These are phyloP conservation scores for Anastatica hierochuntica DNA, from an alignment of 345 rosid genomes.

Conservation along the genomic window DNA sequence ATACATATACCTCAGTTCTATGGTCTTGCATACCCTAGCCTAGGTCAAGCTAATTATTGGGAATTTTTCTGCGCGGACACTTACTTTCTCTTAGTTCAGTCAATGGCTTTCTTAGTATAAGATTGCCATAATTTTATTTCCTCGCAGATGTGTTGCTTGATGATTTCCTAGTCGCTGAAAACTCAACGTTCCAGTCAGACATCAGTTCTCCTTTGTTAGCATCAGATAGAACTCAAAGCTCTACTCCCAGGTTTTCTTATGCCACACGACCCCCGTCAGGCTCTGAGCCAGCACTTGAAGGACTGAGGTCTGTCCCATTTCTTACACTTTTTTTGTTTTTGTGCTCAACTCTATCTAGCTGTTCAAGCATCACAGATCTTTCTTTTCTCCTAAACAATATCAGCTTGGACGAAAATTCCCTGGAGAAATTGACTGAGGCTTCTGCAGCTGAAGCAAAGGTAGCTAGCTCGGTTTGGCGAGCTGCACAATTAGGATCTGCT, in stretches of 20 bases:
- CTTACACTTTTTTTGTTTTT: conserved; percentile 12
- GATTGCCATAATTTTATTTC: too few species aligned
- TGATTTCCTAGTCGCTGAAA: conserved; percentile 86
- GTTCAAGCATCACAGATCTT: background rate
- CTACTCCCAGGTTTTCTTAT: conserved; percentile 45
- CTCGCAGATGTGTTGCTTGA: conserved; percentile 67
- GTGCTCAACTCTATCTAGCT: background rate
- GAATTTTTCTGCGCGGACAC: background rate
- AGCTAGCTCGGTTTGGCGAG: conserved; percentile 94
- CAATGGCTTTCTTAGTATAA: too few species aligned
- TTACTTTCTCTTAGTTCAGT: conserved; percentile 3
- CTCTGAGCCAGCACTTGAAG: conserved; percentile 31
- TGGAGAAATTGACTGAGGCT: conserved; percentile 92
- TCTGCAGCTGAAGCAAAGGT: conserved; percentile 99
- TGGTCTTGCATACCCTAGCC: background rate
- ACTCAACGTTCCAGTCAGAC: conserved; percentile 70
- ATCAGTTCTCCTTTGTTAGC: conserved; percentile 47
- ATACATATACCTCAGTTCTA: background rate
- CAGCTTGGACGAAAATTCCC: conserved; percentile 72
- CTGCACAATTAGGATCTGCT: conserved; percentile 67
- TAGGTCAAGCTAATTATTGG: background rate
- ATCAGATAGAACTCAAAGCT: conserved; percentile 54
- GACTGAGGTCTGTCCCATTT: conserved; percentile 45
- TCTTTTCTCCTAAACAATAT: conserved; percentile 10
- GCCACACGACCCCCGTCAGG: conserved; percentile 36